Evolutionary conservation across 371 early-diverging fungal species (phyloP).

Genomic region (Mucor irregularis): DNA sequence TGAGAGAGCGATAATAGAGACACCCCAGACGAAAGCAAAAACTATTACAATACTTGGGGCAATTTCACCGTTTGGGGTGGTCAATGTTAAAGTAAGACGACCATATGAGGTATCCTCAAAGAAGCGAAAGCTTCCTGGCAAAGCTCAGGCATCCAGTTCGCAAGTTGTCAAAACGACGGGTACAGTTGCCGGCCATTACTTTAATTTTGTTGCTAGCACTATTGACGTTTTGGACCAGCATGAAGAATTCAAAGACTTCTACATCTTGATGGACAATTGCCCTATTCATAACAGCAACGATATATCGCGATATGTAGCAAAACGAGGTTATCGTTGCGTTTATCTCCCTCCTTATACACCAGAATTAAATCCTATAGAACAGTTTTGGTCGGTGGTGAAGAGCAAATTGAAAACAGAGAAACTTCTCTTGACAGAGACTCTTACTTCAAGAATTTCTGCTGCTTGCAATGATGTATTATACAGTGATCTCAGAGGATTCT

Average conservation of each 20-base stretch:
- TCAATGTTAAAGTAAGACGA: constrained; percentile 11
- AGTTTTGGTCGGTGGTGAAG: constrained; percentile 20
- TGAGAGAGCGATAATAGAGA: not conserved
- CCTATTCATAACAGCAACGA: constrained; percentile 13
- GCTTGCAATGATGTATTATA: constrained; percentile 3
- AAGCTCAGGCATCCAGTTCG: not conserved
- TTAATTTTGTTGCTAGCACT: not conserved
- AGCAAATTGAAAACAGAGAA: constrained; percentile 14
- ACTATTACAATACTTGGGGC: constrained; percentile 15
- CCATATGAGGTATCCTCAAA: constrained; percentile 4
- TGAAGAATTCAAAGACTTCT: constrained; percentile 1
- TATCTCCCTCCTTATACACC: constrained; percentile 19
- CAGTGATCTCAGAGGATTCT: not conserved
- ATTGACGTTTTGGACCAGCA: constrained; percentile 3
- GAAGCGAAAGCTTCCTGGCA: not conserved
- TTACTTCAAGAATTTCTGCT: constrained; percentile 5
- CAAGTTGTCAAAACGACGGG: constrained; percentile 1
- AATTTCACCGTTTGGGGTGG: constrained; percentile 1
- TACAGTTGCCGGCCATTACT: constrained; percentile 8
- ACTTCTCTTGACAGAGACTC: constrained; percentile 3
- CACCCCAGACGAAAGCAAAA: constrained; percentile 13
- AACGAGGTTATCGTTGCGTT: constrained; percentile 5
- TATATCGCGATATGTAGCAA: constrained; percentile 7
- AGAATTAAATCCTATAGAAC: constrained; percentile 16
- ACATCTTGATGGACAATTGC: not conserved